phyloP scores from a whole-genome alignment of 345 rosid genomes.

The Psidium guajava region DNA sequence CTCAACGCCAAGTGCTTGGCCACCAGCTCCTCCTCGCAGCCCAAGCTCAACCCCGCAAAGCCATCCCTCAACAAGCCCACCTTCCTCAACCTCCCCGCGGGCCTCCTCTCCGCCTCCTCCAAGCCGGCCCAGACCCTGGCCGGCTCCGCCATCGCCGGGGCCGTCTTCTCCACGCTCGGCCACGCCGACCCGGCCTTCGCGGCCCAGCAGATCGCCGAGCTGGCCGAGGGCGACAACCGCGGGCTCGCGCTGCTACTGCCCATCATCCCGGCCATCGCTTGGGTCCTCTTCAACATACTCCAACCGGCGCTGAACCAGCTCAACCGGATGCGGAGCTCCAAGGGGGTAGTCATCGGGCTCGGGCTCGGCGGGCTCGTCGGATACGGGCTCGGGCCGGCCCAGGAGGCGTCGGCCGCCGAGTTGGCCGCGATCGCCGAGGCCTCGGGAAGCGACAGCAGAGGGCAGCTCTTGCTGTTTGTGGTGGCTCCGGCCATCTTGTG shows the following conservation, averaged over 20 bases:
- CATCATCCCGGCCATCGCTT: conserved; percentile 67
- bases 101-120: conserved; percentile 14
- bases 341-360: conserved; percentile 56
- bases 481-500: conserved; percentile 83
- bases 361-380: conserved; percentile 78
- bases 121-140: conserved; percentile 9
- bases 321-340: conserved; percentile 58
- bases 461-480: conserved; percentile 69
- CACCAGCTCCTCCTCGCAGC: conserved; percentile 21
- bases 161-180: conserved; percentile 62
- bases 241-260: conserved; percentile 81
- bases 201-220: conserved; percentile 67
- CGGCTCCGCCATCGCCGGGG: conserved; percentile 62
- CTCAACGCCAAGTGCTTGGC: conserved; percentile 46
- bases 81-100: conserved; percentile 18
- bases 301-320: conserved; percentile 91
- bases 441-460: conserved; percentile 53
- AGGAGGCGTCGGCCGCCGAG: conserved; percentile 39
- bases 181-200: conserved; percentile 74
- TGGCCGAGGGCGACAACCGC: conserved; percentile 77
- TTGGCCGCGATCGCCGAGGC: conserved; percentile 37
- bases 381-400: conserved; percentile 28
- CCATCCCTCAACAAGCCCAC: conserved; percentile 18
- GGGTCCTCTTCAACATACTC: conserved; percentile 93
- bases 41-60: conserved; percentile 15